Evolutionary conservation across 495 filamentous ascomycete genomes (phyloP), one percentile per base, ranked within the genome.

Genomic region (Xylaria venustula): DNA sequence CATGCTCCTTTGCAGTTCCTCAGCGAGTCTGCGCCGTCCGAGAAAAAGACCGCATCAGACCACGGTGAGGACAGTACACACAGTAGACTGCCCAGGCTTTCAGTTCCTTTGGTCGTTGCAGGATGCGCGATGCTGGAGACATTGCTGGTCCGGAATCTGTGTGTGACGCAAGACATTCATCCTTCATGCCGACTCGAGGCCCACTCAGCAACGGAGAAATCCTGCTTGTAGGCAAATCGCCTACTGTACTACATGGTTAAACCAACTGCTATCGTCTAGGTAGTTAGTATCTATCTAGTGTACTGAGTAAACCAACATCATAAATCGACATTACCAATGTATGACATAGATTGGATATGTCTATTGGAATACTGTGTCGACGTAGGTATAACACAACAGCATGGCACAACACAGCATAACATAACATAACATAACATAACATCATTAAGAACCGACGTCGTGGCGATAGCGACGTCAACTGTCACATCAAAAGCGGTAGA

Each of bases 31-130:
- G 53, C 40, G 25, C 30, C 53, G 28, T 45, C 40, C 53, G 53
- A 55, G 53, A 45, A 41, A 55, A 55, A 34, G 32, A 37, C 53
- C 53, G 53, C 40, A 45, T 55, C 53, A 45, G 53, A 12, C 46
- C 25, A 19, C 37, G 23, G 40, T 45, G 53, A 45, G 11, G 26
- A 41, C 15, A 45, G 45, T 34, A 34, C 30, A 5, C 11, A 34
- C 30, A 34, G 30, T 34, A 15, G 15, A 45, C 25, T 20, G 28
- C 6, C 28, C n/a, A 34, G 11, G 40, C 25, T 15, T 37, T 22
- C 4, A n/a, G 11, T 42, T 25, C 51, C 22, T 30, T 37, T 55
- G 25, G 40, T 40, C 25, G 15, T 20, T 20, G 53, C 3, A 55
- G 40, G 53, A 55, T 55, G 53, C 23, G 40, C 23, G 40, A 45